Conservation (phyloP, 2,329 filamentous ascomycete species). For the Microsporum audouinii region DNA sequence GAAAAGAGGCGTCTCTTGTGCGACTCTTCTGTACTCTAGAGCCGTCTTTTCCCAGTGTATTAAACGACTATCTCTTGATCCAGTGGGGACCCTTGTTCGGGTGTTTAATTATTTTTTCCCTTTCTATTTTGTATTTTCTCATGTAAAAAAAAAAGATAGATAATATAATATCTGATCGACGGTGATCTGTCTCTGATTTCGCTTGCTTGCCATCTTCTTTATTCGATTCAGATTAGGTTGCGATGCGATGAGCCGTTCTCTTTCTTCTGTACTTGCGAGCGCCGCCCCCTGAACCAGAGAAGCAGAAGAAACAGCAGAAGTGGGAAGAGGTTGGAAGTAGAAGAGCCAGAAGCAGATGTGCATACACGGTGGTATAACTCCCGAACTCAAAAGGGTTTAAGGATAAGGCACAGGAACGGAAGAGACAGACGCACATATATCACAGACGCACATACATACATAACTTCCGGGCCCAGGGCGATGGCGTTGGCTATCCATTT, state of each 20-base stretch:
- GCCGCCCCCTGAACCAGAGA: background rate
- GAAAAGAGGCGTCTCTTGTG: background rate
- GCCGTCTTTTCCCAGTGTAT: background rate
- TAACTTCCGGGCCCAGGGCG: background rate
- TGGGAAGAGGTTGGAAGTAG: background rate
- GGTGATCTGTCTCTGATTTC: background rate
- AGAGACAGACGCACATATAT: background rate
- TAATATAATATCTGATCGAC: background rate
- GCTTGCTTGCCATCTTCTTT: background rate
- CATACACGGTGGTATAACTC: background rate
- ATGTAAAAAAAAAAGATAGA: background rate
- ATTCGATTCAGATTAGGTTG: background rate
- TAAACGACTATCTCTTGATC: background rate
- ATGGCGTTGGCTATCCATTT: background rate
- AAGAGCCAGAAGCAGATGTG: background rate
- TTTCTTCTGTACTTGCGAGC: background rate
- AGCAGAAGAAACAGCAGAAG: background rate
- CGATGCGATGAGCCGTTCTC: background rate
- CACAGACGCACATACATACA: background rate
- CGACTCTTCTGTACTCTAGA: background rate
- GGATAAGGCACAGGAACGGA: background rate
- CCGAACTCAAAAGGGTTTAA: slow-evolving; percentile 1
- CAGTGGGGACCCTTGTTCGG: background rate
- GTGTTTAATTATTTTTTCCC: background rate
- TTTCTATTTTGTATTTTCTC: background rate